These are phyloP conservation scores for Fragilariopsis cylindrus DNA, from an alignment of 108 stramenopile genomes.

Conservation along the genomic window DNA sequence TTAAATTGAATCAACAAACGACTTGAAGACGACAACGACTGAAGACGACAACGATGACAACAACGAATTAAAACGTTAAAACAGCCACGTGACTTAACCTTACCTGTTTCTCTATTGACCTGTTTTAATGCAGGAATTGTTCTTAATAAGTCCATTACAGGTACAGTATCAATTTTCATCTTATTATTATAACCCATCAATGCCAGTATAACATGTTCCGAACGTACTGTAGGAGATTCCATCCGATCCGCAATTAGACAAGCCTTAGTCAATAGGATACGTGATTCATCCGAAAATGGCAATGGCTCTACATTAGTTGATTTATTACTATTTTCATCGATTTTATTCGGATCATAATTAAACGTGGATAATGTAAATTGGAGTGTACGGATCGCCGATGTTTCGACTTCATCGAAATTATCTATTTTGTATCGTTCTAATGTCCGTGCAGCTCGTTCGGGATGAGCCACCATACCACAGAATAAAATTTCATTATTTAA, in stretches of 20 bases:
- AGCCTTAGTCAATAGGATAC: constrained; percentile 51
- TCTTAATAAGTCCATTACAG: constrained; percentile 29
- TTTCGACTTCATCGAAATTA: constrained; percentile 30
- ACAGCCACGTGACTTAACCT: not conserved
- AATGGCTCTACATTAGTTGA: constrained; percentile 41
- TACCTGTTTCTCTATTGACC: constrained; percentile 15
- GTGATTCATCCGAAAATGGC: constrained; percentile 63
- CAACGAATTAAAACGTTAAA: not conserved
- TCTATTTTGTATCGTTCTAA: constrained; percentile 52
- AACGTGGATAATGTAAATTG: constrained; percentile 11
- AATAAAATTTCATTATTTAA: constrained; percentile 61
- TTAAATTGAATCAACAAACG: no score
- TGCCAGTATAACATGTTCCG: constrained; percentile 72
- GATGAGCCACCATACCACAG: constrained; percentile 58
- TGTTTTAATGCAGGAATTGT: constrained; percentile 19
- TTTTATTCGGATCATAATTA: constrained; percentile 1
- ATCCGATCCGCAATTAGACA: constrained; percentile 59
- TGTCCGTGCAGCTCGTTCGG: constrained; percentile 59
- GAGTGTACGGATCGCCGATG: constrained; percentile 28
- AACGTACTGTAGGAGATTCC: constrained; percentile 43
- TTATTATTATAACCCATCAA: constrained; percentile 62
- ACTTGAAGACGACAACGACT: no score
- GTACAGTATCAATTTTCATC: constrained; percentile 33
- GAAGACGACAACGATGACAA: no score
- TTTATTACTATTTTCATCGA: constrained; percentile 15